These are phyloP conservation scores for Syzygium aqueum DNA, from an alignment of 345 rosid species.

Conservation along the genomic window DNA sequence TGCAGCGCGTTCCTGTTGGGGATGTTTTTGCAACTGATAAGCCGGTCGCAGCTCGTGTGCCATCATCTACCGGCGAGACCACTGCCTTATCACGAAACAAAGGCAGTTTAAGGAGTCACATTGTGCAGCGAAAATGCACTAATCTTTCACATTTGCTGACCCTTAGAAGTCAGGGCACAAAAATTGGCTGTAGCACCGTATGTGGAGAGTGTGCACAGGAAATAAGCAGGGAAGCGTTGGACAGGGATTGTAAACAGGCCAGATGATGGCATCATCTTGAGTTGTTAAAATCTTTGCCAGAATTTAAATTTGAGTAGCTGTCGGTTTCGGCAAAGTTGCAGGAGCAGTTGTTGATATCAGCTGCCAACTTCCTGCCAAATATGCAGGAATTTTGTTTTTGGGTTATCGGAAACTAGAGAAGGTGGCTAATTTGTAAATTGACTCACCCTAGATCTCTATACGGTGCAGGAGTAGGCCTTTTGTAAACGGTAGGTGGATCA, in stretches of 20 bases:
- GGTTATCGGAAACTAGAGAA: not conserved
- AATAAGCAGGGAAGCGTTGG: slow-evolving; percentile 67
- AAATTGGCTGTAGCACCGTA: slow-evolving; percentile 61
- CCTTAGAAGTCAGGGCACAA: slow-evolving; percentile 84
- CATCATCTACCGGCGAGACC: slow-evolving; percentile 17
- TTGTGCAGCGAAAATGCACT: slow-evolving; percentile 63
- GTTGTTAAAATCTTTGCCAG: not conserved
- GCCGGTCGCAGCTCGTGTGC: slow-evolving; percentile 17
- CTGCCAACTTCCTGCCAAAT: not conserved
- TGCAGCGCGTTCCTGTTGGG: slow-evolving; percentile 53
- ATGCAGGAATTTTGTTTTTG: not conserved
- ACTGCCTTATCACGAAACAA: slow-evolving; percentile 11
- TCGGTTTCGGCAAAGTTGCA: not conserved
- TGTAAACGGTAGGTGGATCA: not conserved
- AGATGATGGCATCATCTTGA: not conserved
- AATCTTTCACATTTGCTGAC: slow-evolving; percentile 77
- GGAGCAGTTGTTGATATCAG: not conserved
- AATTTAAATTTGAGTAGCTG: not conserved
- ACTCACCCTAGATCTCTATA: not conserved
- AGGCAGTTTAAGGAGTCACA: slow-evolving; percentile 43
- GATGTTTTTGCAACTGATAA: slow-evolving; percentile 39
- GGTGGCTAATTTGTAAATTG: not conserved
- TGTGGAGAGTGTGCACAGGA: slow-evolving; percentile 94
- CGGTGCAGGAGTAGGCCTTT: not conserved
- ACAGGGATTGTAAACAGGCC: slow-evolving; percentile 13